phyloP scores from a whole-genome alignment of 2,329 filamentous ascomycete species.

The Fusarium sp. region DNA sequence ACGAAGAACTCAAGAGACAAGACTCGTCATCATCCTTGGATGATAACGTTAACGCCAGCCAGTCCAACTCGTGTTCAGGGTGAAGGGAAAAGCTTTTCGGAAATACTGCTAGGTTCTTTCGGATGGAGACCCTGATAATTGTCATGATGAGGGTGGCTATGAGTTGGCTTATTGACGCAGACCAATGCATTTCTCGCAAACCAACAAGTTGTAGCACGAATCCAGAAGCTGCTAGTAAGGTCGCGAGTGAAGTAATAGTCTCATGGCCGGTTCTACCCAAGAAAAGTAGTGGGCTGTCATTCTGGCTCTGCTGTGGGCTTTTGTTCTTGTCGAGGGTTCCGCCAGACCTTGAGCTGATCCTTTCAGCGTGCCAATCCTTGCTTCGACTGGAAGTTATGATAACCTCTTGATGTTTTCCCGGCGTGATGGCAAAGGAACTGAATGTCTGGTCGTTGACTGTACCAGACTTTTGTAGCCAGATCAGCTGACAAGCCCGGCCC shows the following conservation, averaged over 20 bases:
- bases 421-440: background rate
- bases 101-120: background rate
- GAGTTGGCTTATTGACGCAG: background rate
- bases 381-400: background rate
- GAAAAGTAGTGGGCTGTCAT: background rate
- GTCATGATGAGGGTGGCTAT: background rate
- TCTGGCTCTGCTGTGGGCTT: background rate
- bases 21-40: background rate
- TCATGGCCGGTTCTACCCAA: background rate
- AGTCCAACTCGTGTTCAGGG: background rate
- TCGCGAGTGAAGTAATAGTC: background rate
- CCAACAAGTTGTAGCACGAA: background rate
- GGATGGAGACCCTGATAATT: background rate
- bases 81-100: background rate
- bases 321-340: background rate
- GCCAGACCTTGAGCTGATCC: background rate
- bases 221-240: background rate
- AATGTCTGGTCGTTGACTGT: background rate
- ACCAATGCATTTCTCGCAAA: background rate
- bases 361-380: background rate
- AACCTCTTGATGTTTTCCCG: background rate
- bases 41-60: background rate
- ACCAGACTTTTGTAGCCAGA: background rate
- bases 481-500: background rate
- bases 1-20: background rate